Percentiles rank a stretch among this genome's conserved stretches.
These are phyloP conservation scores for Biscutella laevigata DNA, from an alignment of 441 rosid genomes.

Conservation along the genomic window DNA sequence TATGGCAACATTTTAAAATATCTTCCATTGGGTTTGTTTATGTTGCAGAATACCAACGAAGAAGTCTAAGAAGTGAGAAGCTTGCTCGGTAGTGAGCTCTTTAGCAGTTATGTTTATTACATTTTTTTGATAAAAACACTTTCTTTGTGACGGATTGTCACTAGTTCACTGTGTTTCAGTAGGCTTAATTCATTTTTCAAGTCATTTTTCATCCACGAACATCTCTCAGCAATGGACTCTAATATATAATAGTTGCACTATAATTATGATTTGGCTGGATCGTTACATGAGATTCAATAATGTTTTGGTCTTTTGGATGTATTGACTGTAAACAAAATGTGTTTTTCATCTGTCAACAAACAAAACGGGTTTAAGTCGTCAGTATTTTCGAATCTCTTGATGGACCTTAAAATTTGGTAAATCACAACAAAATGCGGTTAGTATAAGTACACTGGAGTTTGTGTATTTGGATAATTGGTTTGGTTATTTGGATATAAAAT, in stretches of 20 bases:
- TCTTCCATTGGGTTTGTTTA: not conserved
- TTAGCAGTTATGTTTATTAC: conserved; percentile 13
- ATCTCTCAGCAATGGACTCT: not conserved
- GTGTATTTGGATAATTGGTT: too few relatives aligned
- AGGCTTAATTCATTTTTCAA: not conserved
- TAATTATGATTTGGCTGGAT: not conserved
- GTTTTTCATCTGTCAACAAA: too few relatives aligned
- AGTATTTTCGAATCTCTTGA: too few relatives aligned
- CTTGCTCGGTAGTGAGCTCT: not conserved
- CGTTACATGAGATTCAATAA: too few relatives aligned
- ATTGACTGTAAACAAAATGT: too few relatives aligned
- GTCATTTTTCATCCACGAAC: not conserved
- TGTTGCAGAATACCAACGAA: conserved; percentile 35
- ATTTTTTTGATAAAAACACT: conserved; percentile 1
- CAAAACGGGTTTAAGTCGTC: too few relatives aligned
- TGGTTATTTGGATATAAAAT: too few relatives aligned
- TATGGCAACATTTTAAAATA: not conserved
- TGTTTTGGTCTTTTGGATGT: too few relatives aligned
- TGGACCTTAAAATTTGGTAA: too few relatives aligned
- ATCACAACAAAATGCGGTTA: too few relatives aligned
- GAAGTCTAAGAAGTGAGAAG: conserved; percentile 46
- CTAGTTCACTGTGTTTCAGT: not conserved
- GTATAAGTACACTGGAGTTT: too few relatives aligned
- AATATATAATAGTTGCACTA: not conserved
- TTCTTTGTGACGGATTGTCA: not conserved